phyloP scores from a whole-genome alignment of 345 rosid species.

The Gossypium anomalum region DNA sequence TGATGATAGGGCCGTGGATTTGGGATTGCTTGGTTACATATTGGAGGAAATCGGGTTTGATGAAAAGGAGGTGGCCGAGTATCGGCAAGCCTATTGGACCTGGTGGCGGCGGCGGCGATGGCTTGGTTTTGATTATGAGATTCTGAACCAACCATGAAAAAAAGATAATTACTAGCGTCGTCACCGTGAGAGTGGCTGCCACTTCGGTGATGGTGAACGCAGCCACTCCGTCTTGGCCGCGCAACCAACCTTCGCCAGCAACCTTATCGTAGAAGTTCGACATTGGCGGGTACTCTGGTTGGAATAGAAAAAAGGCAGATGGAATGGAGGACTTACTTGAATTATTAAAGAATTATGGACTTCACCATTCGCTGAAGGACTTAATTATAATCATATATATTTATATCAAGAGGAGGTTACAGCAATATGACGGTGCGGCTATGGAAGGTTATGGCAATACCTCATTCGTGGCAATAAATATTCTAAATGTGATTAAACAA shows the following conservation, averaged over 20 bases:
- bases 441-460: too few relatives aligned
- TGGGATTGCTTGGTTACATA: conserved; percentile 31
- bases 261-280: background rate
- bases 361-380: too few relatives aligned
- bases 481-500: too few relatives aligned
- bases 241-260: background rate
- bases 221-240: background rate
- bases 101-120: conserved; percentile 21
- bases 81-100: conserved; percentile 50
- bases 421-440: too few relatives aligned
- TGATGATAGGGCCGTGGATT: conserved; percentile 39
- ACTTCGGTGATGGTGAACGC: background rate
- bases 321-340: too few relatives aligned
- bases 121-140: background rate
- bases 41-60: conserved; percentile 40
- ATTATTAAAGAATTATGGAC: too few relatives aligned
- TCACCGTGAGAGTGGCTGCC: background rate
- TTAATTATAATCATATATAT: too few relatives aligned
- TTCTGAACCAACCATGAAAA: conserved; percentile 2
- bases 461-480: too few relatives aligned
- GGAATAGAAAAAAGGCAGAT: too few relatives aligned
- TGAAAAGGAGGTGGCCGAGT: conserved; percentile 45
- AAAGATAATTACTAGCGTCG: background rate
- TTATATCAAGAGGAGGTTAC: too few relatives aligned
- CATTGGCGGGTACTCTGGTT: background rate